Conservation (phyloP, 371 early-diverging fungal genomes). For the Catenaria anguillulae region DNA sequence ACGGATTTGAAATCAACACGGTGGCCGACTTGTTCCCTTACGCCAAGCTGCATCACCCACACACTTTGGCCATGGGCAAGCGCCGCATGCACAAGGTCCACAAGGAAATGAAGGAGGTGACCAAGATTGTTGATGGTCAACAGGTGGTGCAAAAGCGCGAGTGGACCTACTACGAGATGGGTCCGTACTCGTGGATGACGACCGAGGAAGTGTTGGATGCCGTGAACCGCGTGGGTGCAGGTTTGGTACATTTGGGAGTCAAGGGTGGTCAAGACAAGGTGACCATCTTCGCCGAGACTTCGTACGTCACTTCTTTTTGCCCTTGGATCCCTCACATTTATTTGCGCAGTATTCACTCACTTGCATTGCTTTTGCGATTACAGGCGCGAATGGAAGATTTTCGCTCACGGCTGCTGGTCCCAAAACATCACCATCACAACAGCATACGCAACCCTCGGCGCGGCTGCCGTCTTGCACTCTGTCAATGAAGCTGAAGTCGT, state of each 20-base stretch:
- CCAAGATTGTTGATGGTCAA: conserved; percentile 43
- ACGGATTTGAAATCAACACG: conserved; percentile 16
- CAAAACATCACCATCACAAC: conserved; percentile 65
- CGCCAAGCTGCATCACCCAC: conserved; percentile 25
- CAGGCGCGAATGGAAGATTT: conserved; percentile 22
- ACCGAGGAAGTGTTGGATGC: conserved; percentile 39
- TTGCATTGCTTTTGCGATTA: too few relatives aligned
- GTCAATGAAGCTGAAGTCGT: conserved; percentile 70
- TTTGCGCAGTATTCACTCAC: too few relatives aligned
- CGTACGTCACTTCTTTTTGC: conserved; percentile 34
- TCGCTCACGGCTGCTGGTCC: conserved; percentile 36
- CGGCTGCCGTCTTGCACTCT: conserved; percentile 65
- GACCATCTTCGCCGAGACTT: conserved; percentile 60
- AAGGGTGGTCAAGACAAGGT: conserved; percentile 37
- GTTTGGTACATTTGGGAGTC: conserved; percentile 49
- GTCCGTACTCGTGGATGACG: conserved; percentile 46
- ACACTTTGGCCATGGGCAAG: conserved; percentile 41
- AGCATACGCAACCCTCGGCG: conserved; percentile 81
- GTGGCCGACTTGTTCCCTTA: conserved; percentile 49
- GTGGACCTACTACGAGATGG: conserved; percentile 66
- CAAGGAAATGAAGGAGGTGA: conserved; percentile 60
- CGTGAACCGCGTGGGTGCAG: conserved; percentile 41
- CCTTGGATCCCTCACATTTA: neutral
- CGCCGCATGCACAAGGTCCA: conserved; percentile 44
- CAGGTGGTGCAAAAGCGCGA: conserved; percentile 50